phyloP scores from a whole-genome alignment of 495 filamentous ascomycete species.

The Penicillium bovifimosum region DNA sequence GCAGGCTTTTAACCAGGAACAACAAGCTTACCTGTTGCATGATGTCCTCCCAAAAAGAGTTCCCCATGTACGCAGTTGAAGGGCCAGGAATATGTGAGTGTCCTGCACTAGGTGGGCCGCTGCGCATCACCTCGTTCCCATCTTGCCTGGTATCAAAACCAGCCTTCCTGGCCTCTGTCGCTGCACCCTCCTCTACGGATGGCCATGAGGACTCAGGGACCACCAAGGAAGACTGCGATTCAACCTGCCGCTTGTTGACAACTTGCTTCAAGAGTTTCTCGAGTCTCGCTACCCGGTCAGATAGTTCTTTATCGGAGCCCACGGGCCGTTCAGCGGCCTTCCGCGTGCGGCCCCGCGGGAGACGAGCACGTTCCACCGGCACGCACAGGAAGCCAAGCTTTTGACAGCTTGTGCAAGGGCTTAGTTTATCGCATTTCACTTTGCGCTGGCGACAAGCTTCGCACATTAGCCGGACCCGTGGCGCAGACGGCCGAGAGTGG shows the following conservation, averaged over 20 bases:
- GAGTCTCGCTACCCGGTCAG: slow-evolving; percentile 26
- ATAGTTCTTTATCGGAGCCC: slow-evolving; percentile 19
- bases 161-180: slow-evolving; percentile 1
- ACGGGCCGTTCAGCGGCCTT: slow-evolving; percentile 16
- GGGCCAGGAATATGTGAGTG: slow-evolving; percentile 14
- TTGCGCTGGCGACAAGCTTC: slow-evolving; percentile 65
- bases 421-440: slow-evolving; percentile 70
- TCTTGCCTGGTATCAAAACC: slow-evolving; percentile 8
- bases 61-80: slow-evolving; percentile 18
- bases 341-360: slow-evolving; percentile 41
- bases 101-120: neutral
- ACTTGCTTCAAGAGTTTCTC: slow-evolving; percentile 24
- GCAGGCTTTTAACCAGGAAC: neutral
- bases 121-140: neutral
- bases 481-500: slow-evolving; percentile 19
- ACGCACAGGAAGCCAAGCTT: slow-evolving; percentile 59
- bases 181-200: neutral
- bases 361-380: slow-evolving; percentile 30
- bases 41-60: slow-evolving; percentile 33
- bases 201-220: no score
- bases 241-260: slow-evolving; percentile 7
- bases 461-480: slow-evolving; percentile 30
- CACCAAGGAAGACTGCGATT: neutral
- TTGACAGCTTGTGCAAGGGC: slow-evolving; percentile 66
- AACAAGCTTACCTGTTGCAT: slow-evolving; percentile 26